Evolutionary conservation across 768 basidiomycete species (phyloP), one percentile per base, ranked within the genome.

Genomic region (Chiua virens): DNA sequence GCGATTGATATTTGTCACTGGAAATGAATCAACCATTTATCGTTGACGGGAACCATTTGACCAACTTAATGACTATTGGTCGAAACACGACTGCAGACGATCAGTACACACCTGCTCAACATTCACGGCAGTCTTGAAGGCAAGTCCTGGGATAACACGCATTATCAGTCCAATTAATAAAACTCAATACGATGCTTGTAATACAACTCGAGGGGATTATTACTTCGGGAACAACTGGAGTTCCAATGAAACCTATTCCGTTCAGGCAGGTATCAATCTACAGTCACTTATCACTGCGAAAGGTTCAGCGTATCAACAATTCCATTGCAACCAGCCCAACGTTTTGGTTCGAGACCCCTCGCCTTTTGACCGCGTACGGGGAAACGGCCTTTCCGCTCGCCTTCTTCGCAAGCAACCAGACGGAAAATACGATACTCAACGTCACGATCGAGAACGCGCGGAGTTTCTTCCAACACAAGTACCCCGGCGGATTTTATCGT

Each of bases 81-180:
- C 53, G 51, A 42, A 64, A 64, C 14, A 52, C 54, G 8, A 64
- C 63, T 11, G 51, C 46, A 9, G 27, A 55, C 0, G 32, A 22
- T 41, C 22, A 51, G 21, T 25, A 53, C 40, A 55, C 53, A 28
- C 60, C 60, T 0, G 63, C 45, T 64, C 1, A 65, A 51, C 30
- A 54, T 52, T 32, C 63, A 65, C n/a, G 53, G 63, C 4, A 65
- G 55, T 30, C 57, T 63, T 41, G 63, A 64, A 55, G 63, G 63
- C 46, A 30, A 34, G 7, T 7, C 5, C 17, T 32, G n/a, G 6
- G 11, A 17, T 9, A 32, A 27, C 22, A 2, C 8, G 22, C 17
- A 8, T 37, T 23, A 8, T 35, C 32, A 9, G 22, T 32, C 21
- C n/a, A 23, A 36, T 44, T 7, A 3, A 27, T n/a, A 1, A n/a